Conservation (phyloP, 768 basidiomycete genomes). For the Boletellus ananas region DNA sequence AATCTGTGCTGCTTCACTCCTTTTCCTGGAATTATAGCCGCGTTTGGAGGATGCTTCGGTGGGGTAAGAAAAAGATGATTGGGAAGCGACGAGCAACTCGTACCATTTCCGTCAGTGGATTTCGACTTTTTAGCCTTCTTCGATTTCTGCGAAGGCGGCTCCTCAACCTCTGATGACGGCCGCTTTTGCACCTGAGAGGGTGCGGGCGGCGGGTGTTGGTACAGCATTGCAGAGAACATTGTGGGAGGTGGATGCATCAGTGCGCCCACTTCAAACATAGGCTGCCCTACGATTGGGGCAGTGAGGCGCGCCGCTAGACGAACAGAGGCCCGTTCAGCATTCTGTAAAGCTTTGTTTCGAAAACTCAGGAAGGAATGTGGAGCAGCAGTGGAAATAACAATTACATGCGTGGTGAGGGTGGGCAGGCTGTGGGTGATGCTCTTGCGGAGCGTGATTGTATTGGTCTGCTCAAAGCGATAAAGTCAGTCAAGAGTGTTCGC, state of each 20-base stretch:
- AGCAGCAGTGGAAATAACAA: constrained; percentile 21
- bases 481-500: constrained; percentile 17
- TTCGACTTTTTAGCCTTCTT: constrained; percentile 46
- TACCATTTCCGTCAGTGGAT: constrained; percentile 33
- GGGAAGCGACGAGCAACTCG: constrained; percentile 9
- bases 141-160: constrained; percentile 40
- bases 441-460: constrained; percentile 32
- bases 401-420: constrained; percentile 32
- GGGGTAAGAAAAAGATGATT: constrained; percentile 10
- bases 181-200: constrained; percentile 35
- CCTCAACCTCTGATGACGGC: constrained; percentile 36
- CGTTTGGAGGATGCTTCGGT: constrained; percentile 48
- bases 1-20: constrained; percentile 64
- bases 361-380: constrained; percentile 21
- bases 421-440: constrained; percentile 31
- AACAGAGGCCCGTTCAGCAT: constrained; percentile 51
- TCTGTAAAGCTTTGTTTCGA: constrained; percentile 45
- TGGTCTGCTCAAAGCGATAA: constrained; percentile 22
- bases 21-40: constrained; percentile 69
- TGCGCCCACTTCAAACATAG: constrained; percentile 33
- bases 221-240: constrained; percentile 28
- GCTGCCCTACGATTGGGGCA: constrained; percentile 28
- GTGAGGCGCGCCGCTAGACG: constrained; percentile 54
- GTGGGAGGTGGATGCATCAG: constrained; percentile 29
- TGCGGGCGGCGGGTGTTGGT: constrained; percentile 27